phyloP scores from a whole-genome alignment of 2,329 filamentous ascomycete genomes.

The Bipolaris gigantea region DNA sequence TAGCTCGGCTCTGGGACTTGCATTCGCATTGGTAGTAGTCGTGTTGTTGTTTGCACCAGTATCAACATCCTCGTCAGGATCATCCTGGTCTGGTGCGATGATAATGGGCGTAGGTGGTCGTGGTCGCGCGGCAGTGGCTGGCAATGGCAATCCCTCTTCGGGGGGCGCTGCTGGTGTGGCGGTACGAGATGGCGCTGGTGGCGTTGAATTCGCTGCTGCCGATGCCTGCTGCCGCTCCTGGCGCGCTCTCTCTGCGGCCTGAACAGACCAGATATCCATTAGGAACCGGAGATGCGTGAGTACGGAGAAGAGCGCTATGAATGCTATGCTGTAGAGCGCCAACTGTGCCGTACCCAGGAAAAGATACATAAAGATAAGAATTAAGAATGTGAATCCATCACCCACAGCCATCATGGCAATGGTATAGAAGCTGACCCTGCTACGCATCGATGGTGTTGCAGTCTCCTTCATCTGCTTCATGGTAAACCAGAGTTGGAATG shows the following conservation, averaged over 20 bases:
- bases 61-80: slow-evolving; percentile 42
- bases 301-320: slow-evolving; percentile 62
- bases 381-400: slow-evolving; percentile 61
- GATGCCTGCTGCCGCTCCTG: slow-evolving; percentile 50
- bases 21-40: slow-evolving; percentile 23
- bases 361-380: slow-evolving; percentile 55
- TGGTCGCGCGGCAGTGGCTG: slow-evolving; percentile 52
- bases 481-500: slow-evolving; percentile 58
- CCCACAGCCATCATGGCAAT: slow-evolving; percentile 64
- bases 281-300: slow-evolving; percentile 66
- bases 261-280: slow-evolving; percentile 68
- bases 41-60: slow-evolving; percentile 25
- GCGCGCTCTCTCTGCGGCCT: slow-evolving; percentile 54
- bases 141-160: slow-evolving; percentile 50
- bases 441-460: slow-evolving; percentile 65
- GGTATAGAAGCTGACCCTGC: slow-evolving; percentile 65
- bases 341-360: slow-evolving; percentile 59
- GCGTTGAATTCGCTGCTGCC: slow-evolving; percentile 22
- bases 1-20: slow-evolving; percentile 51
- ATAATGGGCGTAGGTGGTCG: slow-evolving; percentile 58
- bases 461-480: slow-evolving; percentile 66
- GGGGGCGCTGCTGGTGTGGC: slow-evolving; percentile 29
- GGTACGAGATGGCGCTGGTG: slow-evolving; percentile 23
- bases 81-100: slow-evolving; percentile 62
- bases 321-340: slow-evolving; percentile 58